These are phyloP conservation scores for Penicillium alfredii DNA, from an alignment of 495 filamentous ascomycete genomes.

Conservation along the genomic window DNA sequence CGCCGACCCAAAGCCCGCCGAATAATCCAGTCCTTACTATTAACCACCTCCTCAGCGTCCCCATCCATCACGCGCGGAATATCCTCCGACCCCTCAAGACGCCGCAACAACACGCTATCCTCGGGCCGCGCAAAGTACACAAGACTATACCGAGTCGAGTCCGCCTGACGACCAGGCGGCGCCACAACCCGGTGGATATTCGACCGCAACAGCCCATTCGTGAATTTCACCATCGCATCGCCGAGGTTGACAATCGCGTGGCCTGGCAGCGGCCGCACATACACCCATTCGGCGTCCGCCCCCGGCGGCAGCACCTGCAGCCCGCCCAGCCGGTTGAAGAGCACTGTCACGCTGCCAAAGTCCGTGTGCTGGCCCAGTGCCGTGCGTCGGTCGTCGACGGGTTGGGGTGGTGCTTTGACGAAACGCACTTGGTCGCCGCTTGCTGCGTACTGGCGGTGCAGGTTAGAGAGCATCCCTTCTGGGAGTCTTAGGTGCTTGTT, in stretches of 20 bases:
- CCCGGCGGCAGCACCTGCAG: conserved; percentile 51
- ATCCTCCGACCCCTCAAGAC: conserved; percentile 31
- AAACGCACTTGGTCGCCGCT: conserved; percentile 59
- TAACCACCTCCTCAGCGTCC: conserved; percentile 35
- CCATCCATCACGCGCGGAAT: conserved; percentile 30
- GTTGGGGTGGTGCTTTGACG: conserved; percentile 42
- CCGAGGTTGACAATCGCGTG: conserved; percentile 60
- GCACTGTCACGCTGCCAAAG: conserved; percentile 50
- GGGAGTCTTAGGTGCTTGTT: conserved; percentile 47
- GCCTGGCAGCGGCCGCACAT: conserved; percentile 52
- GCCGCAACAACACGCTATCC: conserved; percentile 47
- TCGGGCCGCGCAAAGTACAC: conserved; percentile 60
- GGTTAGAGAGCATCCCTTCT: conserved; percentile 35
- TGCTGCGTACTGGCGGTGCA: conserved; percentile 43
- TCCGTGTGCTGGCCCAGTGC: conserved; percentile 48
- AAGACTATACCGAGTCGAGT: conserved; percentile 49
- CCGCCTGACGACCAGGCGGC: conserved; percentile 49
- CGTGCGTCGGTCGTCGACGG: conserved; percentile 31
- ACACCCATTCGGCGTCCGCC: conserved; percentile 47
- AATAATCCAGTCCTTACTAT: conserved; percentile 46
- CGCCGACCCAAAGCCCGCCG: conserved; percentile 37
- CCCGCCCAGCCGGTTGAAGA: conserved; percentile 57
- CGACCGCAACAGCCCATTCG: conserved; percentile 51
- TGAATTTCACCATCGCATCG: conserved; percentile 60
- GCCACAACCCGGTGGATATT: conserved; percentile 60